Base-by-base conservation (phyloP, 257 asterid species). In the Buddleja alternifolia region DNA sequence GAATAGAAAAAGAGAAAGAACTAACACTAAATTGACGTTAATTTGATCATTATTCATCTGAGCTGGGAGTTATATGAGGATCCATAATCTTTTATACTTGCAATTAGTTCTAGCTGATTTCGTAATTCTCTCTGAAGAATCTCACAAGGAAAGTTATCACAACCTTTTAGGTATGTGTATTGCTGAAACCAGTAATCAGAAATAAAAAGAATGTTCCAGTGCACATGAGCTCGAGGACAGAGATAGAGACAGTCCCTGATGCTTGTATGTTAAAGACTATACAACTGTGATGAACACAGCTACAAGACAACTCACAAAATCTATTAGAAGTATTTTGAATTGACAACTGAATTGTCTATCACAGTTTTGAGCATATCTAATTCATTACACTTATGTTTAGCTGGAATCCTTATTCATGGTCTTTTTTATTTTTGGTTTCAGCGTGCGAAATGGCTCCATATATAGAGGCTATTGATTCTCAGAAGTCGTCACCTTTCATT, bases 381-480 rank as follows among this genome's bases (percentile, higher is more conserved):
- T 65, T 39, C 67, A 42, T 62, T 16, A 53, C 34, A 39, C 29
- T 71, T 54, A 44, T 76, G 48, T 63, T 45, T 60, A 15, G 58
- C 41, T 60, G 61, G 58, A 67, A 57, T 54, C 45, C 63, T 66
- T 32, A 21, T 50, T 71, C 70, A 59, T 73, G 72, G 29, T 58
- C 60, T 10, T 72, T 67, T 61, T 72, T 58, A 51, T 14, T 72
- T 67, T 61, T 46, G 72, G 32, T 78, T 85, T 55, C 92, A 89
- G 96, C 51, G 67, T 88, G 89, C 92, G 86, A 93, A 75, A 82
- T 93, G 97, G 96, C 96, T 72, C 96, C 98, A 57, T 93, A 90
- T 66, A 86, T 93, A 37, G 97, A 93, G 88, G 96, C 99, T 60
- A 80, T 90, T 81, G 93, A 90, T 84, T 84, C 96, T 65, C 99